phyloP scores from a whole-genome alignment of 345 rosid species.

The Boechera divaricarpa region DNA sequence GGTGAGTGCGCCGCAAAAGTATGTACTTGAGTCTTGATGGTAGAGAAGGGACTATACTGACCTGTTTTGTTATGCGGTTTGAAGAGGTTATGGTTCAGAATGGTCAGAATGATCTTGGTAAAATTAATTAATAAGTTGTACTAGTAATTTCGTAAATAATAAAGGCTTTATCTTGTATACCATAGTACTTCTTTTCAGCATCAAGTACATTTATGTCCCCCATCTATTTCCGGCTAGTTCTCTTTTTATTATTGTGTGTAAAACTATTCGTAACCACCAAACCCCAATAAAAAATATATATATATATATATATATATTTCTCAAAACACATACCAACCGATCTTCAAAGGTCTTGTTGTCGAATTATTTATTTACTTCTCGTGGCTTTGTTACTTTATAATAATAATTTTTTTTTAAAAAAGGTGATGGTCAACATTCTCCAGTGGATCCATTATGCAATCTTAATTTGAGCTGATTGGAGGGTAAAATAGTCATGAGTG shows the following conservation, averaged over 20 bases:
- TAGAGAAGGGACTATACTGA: not conserved
- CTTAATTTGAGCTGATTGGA: not conserved
- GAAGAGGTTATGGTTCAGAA: not conserved
- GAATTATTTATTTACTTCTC: conserved; percentile 35
- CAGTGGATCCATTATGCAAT: not conserved
- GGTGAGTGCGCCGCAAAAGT: no score
- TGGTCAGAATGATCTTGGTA: not conserved
- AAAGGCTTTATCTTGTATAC: not conserved
- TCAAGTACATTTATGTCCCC: conserved; percentile 25
- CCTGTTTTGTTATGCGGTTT: not conserved
- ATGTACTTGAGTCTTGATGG: not conserved
- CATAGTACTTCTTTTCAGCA: not conserved
- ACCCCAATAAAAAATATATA: not conserved
- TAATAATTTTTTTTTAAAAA: not conserved
- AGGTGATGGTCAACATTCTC: conserved; percentile 29
- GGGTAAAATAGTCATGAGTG: conserved; percentile 19
- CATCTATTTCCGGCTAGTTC: not conserved
- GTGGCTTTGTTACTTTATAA: conserved; percentile 14
- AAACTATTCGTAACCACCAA: not conserved
- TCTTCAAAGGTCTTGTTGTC: conserved; percentile 26
- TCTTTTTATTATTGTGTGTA: not conserved
- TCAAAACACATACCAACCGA: conserved; percentile 36
- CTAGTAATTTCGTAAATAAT: not conserved
- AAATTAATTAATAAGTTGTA: not conserved
- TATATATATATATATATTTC: not conserved